These are phyloP conservation scores for Dacryopinax primogenitus DNA, from an alignment of 768 basidiomycete species.

Conservation along the genomic window DNA sequence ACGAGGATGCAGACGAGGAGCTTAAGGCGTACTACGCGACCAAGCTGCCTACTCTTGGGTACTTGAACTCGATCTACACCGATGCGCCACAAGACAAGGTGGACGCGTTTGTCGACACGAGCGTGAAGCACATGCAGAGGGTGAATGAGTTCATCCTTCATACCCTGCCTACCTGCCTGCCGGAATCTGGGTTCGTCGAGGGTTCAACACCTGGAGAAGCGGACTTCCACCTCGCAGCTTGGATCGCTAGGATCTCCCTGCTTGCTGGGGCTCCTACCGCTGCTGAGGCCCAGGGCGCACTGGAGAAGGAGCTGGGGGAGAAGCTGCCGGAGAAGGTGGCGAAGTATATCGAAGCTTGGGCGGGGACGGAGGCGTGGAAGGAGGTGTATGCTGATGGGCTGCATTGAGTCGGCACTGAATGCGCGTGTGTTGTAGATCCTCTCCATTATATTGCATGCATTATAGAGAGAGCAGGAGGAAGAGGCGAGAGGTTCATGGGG, in stretches of 20 bases:
- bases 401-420: too few species aligned
- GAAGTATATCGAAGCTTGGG: slow-evolving; percentile 37
- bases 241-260: slow-evolving; percentile 36
- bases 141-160: slow-evolving; percentile 31
- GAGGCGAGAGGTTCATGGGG: too few species aligned
- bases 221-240: slow-evolving; percentile 43
- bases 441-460: too few species aligned
- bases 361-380: slow-evolving; percentile 35
- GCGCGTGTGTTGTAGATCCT: too few species aligned
- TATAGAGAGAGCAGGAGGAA: too few species aligned
- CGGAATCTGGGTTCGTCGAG: slow-evolving; percentile 36
- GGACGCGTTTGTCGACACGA: slow-evolving; percentile 31
- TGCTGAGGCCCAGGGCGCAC: background rate
- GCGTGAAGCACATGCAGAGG: slow-evolving; percentile 30
- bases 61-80: slow-evolving; percentile 33
- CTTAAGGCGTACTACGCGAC: slow-evolving; percentile 35
- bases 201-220: slow-evolving; percentile 39
- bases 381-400: slow-evolving; percentile 27
- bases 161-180: slow-evolving; percentile 33
- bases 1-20: slow-evolving; percentile 23
- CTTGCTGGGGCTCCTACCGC: background rate
- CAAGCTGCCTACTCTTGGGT: slow-evolving; percentile 33
- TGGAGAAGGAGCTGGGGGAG: slow-evolving; percentile 30
- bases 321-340: slow-evolving; percentile 31
- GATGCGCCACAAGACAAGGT: slow-evolving; percentile 30